Evolutionary conservation across 805 yeast species (phyloP).

Genomic region (Ogataea kodamae): DNA sequence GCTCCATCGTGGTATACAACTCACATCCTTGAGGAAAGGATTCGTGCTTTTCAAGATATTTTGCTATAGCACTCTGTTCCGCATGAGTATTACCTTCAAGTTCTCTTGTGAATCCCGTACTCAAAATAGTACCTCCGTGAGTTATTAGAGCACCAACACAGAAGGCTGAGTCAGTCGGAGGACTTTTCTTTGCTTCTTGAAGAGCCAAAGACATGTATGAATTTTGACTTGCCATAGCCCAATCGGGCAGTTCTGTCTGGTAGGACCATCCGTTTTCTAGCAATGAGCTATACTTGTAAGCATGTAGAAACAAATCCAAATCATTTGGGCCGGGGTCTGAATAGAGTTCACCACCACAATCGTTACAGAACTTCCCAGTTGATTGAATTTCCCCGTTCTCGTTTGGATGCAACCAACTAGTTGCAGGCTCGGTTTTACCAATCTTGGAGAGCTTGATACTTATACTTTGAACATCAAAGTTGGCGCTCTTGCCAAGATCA

Average conservation of each 20-base stretch:
- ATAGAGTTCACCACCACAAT: constrained; percentile 68
- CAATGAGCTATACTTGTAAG: constrained; percentile 66
- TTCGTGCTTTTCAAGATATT: constrained; percentile 47
- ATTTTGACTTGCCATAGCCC: constrained; percentile 66
- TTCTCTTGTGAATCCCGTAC: constrained; percentile 87
- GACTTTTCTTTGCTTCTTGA: constrained; percentile 75
- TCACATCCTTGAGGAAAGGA: constrained; percentile 72
- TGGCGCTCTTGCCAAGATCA: constrained; percentile 58
- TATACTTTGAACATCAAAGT: constrained; percentile 43
- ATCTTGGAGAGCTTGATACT: constrained; percentile 50
- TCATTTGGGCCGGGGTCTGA: constrained; percentile 90
- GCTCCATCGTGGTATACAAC: constrained; percentile 95
- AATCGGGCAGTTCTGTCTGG: constrained; percentile 71
- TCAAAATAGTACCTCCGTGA: constrained; percentile 58
- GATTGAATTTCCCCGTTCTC: constrained; percentile 60
- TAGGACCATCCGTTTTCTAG: constrained; percentile 59
- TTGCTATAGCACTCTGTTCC: constrained; percentile 88
- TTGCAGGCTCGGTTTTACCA: constrained; percentile 68
- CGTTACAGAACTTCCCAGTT: constrained; percentile 53
- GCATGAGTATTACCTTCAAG: constrained; percentile 96
- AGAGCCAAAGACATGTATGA: constrained; percentile 74
- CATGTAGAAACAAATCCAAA: constrained; percentile 87
- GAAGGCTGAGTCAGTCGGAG: constrained; percentile 78
- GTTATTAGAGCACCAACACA: constrained; percentile 92
- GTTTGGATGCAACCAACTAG: constrained; percentile 62